These are phyloP conservation scores for Starmerella ratchasimensis DNA, from an alignment of 805 yeast genomes.

Conservation along the genomic window DNA sequence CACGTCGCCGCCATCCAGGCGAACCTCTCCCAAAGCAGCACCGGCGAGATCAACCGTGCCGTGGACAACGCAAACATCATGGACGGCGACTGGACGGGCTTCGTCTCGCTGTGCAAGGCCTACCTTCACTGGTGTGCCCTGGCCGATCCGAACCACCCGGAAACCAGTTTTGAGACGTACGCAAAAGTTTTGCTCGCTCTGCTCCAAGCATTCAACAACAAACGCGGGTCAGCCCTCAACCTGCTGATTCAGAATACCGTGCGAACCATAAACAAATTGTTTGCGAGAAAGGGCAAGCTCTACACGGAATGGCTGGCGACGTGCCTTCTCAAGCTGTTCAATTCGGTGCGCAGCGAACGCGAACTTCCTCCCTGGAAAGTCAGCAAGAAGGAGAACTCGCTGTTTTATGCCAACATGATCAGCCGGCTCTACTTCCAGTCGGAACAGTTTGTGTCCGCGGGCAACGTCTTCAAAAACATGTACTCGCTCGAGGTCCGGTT, in stretches of 20 bases:
- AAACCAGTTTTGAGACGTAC: slow-evolving; percentile 39
- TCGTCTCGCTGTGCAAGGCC: slow-evolving; percentile 35
- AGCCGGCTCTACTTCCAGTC: slow-evolving; percentile 39
- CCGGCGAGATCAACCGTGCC: slow-evolving; percentile 17
- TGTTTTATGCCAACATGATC: slow-evolving; percentile 40
- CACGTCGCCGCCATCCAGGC: slow-evolving; percentile 30
- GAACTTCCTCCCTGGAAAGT: slow-evolving; percentile 22
- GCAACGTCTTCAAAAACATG: slow-evolving; percentile 79
- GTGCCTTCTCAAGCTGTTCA: slow-evolving; percentile 43
- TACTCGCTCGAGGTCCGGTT: slow-evolving; percentile 26
- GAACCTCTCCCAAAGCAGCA: slow-evolving; percentile 19
- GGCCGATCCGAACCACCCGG: slow-evolving; percentile 39
- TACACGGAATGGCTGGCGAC: slow-evolving; percentile 36
- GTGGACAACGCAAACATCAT: slow-evolving; percentile 24
- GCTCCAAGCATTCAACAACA: slow-evolving; percentile 28
- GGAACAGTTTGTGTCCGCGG: slow-evolving; percentile 32
- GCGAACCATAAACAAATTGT: slow-evolving; percentile 7
- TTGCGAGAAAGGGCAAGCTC: slow-evolving; percentile 5
- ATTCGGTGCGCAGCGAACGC: slow-evolving; percentile 40
- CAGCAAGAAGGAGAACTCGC: slow-evolving; percentile 36
- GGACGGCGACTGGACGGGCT: slow-evolving; percentile 32
- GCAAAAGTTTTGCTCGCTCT: slow-evolving; percentile 33
- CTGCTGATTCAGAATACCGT: slow-evolving; percentile 6
- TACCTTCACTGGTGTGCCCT: slow-evolving; percentile 38
- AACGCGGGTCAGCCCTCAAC: slow-evolving; percentile 24